Conservation (phyloP, 345 rosid species). For the Arabidopsis thaliana region TAIR10.1 NC_003074.8:4419501-4420000, state of each 20-base stretch:
- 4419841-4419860: not conserved
- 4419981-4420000: not conserved
- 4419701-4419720: not conserved
- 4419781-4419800: conserved; percentile 27
- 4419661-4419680: conserved; percentile 16
- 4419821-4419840: conserved; percentile 25
- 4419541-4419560: not conserved
- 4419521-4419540: not conserved
- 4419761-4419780: conserved; percentile 26
- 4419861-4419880: not conserved
- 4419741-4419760: conserved; percentile 8
- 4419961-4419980: too few relatives aligned
- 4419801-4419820: conserved; percentile 44
- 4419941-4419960: not conserved
- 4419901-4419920: not conserved
- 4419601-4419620: conserved; percentile 14
- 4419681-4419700: conserved; percentile 18
- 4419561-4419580: conserved; percentile 16
- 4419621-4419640: not conserved
- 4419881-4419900: conserved; percentile 12
- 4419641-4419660: not conserved
- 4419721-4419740: not conserved
- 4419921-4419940: not conserved
- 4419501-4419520: not conserved
- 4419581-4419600: conserved; percentile 11